Evolutionary conservation across 228 moss, liverwort and hornwort species (phyloP).

Genomic region (Sphagnum fallax): DNA sequence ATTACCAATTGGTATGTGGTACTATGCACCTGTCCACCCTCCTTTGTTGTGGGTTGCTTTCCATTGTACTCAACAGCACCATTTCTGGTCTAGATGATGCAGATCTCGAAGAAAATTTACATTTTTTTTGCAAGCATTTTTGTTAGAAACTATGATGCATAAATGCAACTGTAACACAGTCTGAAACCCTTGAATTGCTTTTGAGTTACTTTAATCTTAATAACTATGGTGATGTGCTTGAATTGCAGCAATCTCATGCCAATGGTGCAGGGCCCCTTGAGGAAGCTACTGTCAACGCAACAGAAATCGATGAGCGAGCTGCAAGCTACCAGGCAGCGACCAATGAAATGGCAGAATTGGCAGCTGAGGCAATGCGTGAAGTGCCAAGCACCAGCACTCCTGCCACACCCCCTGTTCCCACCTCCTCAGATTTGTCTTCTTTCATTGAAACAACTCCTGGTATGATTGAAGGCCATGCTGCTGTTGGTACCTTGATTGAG

Average conservation of each 20-base stretch:
- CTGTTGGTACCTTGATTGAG: constrained; percentile 24
- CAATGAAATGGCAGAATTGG: constrained; percentile 11
- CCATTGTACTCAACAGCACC: too few relatives aligned
- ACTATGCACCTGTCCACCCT: too few relatives aligned
- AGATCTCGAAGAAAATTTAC: too few relatives aligned
- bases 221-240: neutral
- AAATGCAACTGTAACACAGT: too few relatives aligned
- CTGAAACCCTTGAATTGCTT: too few relatives aligned
- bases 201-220: too few relatives aligned
- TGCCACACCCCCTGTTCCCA: constrained; percentile 18
- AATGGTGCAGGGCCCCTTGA: constrained; percentile 31
- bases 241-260: constrained; percentile 44
- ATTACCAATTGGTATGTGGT: constrained; percentile 40
- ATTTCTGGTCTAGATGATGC: too few relatives aligned
- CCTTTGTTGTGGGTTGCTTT: too few relatives aligned
- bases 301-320: constrained; percentile 55
- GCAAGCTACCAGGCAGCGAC: constrained; percentile 34
- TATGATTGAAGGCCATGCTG: constrained; percentile 9
- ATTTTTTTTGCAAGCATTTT: too few relatives aligned
- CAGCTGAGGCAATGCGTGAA: constrained; percentile 33
- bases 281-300: constrained; percentile 31
- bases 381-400: constrained; percentile 36
- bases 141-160: too few relatives aligned
- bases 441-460: constrained; percentile 17
- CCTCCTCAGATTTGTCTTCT: constrained; percentile 16